A percentile compares a stretch with the other conserved stretches of the same genome.
Conservation (phyloP, 805 yeast genomes). For the Debaryomyces maramus region DNA sequence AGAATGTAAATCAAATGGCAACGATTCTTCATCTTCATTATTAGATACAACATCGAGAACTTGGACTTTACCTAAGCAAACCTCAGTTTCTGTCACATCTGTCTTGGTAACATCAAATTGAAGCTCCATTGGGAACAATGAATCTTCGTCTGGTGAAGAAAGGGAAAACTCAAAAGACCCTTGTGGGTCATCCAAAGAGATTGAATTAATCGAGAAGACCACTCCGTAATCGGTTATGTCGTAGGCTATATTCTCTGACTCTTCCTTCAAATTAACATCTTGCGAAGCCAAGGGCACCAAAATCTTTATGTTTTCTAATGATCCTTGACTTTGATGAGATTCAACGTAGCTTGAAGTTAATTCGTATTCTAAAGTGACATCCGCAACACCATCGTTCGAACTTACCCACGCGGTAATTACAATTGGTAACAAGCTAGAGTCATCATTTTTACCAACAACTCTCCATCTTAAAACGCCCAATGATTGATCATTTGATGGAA, state of each 20-base stretch:
- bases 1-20: conserved; percentile 69
- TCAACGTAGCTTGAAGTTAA: conserved; percentile 44
- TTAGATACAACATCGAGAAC: conserved; percentile 58
- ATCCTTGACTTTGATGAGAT: conserved; percentile 31
- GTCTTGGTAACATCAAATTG: conserved; percentile 53
- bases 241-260: conserved; percentile 52
- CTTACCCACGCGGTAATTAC: conserved; percentile 83
- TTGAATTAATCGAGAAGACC: conserved; percentile 58
- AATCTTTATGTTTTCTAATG: conserved; percentile 53
- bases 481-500: conserved; percentile 89
- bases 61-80: conserved; percentile 64
- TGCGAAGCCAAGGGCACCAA: conserved; percentile 67
- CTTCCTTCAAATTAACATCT: conserved; percentile 50
- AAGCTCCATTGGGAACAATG: conserved; percentile 84
- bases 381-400: conserved; percentile 58
- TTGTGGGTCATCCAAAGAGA: conserved; percentile 52
- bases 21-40: conserved; percentile 51
- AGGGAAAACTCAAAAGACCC: conserved; percentile 82
- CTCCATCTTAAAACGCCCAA: conserved; percentile 94
- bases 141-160: conserved; percentile 75
- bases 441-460: conserved; percentile 62
- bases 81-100: conserved; percentile 38
- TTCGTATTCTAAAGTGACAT: conserved; percentile 89
- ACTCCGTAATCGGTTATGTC: conserved; percentile 69
- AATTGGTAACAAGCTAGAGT: conserved; percentile 60